Conservation (phyloP, 148 eudicot species). For the Diospyros lotus region DNA sequence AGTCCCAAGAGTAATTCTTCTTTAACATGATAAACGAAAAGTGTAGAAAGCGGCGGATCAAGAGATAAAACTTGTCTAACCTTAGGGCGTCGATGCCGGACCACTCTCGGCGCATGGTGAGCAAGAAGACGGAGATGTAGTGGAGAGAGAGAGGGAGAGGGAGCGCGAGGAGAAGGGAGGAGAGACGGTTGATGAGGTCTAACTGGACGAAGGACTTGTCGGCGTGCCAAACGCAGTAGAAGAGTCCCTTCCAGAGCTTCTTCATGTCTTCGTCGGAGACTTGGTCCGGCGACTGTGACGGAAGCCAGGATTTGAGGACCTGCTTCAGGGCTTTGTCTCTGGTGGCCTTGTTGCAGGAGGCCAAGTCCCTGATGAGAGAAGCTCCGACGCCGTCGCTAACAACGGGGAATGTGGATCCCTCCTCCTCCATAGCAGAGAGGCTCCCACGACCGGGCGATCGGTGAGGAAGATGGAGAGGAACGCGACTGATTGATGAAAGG, state of each 20-base stretch:
- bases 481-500: too few relatives aligned
- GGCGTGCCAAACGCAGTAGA: conserved; percentile 84
- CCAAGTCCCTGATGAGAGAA: conserved; percentile 51
- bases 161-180: conserved; percentile 38
- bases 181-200: conserved; percentile 49
- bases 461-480: too few relatives aligned
- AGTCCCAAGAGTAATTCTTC: conserved; percentile 47
- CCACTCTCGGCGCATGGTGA: conserved; percentile 79
- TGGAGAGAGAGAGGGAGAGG: conserved; percentile 35
- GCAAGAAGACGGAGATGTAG: conserved; percentile 48
- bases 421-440: not conserved
- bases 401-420: conserved; percentile 5
- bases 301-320: conserved; percentile 45
- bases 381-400: not conserved
- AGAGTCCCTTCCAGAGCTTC: conserved; percentile 89
- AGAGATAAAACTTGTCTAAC: conserved; percentile 81
- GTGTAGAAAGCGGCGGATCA: conserved; percentile 60
- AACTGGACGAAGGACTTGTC: conserved; percentile 62
- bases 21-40: conserved; percentile 48
- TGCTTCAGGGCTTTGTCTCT: conserved; percentile 52
- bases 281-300: conserved; percentile 23
- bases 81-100: conserved; percentile 74
- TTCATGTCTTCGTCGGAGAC: conserved; percentile 68
- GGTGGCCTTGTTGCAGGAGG: conserved; percentile 52
- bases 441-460: too few relatives aligned